phyloP scores from a whole-genome alignment of 306 rosid species.

The Leucaena leucocephala region DNA sequence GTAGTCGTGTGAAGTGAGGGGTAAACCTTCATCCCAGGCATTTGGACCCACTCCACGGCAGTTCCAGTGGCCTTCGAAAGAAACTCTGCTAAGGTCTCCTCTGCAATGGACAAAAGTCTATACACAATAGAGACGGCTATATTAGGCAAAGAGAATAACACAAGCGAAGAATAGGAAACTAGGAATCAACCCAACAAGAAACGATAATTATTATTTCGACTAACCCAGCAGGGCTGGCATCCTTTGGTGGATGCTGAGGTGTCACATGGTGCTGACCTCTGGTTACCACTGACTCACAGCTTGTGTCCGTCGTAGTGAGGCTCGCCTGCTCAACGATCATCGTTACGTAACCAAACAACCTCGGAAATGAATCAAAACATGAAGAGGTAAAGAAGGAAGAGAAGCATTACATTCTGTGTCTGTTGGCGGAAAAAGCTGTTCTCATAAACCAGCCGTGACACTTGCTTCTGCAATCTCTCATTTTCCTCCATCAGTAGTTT shows the following conservation, averaged over 20 bases:
- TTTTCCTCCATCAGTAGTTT: constrained; percentile 96
- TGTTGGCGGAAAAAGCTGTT: constrained; percentile 95
- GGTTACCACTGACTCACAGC: constrained; percentile 97
- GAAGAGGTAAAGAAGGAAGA: not conserved
- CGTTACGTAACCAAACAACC: not conserved
- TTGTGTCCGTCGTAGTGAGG: constrained; percentile 86
- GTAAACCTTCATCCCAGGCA: constrained; percentile 99
- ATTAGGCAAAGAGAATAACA: constrained; percentile 29
- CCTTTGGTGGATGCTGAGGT: constrained; percentile 97
- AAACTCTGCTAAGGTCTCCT: constrained; percentile 99
- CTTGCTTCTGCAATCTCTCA: constrained; percentile 96
- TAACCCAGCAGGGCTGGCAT: constrained; percentile 99
- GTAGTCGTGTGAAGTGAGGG: constrained; percentile 7
- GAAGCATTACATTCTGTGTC: constrained; percentile 71
- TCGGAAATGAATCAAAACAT: not conserved
- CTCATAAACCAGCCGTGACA: constrained; percentile 89
- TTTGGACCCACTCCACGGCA: constrained; percentile 99
- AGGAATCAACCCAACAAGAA: constrained; percentile 25
- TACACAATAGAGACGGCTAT: constrained; percentile 39
- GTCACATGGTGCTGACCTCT: constrained; percentile 90
- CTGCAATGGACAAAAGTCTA: constrained; percentile 99
- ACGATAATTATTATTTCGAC: constrained; percentile 17
- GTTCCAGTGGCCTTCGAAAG: constrained; percentile 99
- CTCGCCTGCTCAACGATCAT: constrained; percentile 49
- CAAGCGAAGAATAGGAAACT: constrained; percentile 4